Base-by-base conservation (phyloP, 768 basidiomycete species). In the Leccinum subgranulosum region DNA sequence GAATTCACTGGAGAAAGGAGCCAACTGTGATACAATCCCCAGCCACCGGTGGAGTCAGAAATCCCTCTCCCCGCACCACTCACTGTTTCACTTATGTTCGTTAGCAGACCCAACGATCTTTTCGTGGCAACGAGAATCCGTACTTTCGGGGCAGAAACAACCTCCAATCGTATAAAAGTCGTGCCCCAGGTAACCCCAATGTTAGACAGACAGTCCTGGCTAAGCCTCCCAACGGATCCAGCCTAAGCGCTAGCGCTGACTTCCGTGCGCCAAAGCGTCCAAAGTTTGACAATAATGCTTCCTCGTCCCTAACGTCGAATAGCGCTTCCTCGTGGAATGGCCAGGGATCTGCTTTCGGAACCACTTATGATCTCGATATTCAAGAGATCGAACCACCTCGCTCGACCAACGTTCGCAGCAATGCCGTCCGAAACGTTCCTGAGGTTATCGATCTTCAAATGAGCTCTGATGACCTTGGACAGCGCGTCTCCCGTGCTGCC, bases 21-120 rank as follows among this genome's bases (percentile, higher is more conserved):
- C 65, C 71, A 21, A 72, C 71, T 9, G 4, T 4, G 48, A 73
- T 72, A 63, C 0, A 10, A n/a, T 1, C 48, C 19, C 70, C 70
- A 55, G 21, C 25, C 36, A 14, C 47, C 23, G 11, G 19, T 49
- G 28, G 54, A 45, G 65, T 71, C 54, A 67, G 67, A 47, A 43
- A 41, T 25, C 11, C 2, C n/a, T 31, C 36, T 51, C 52, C 39
- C 28, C 45, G 23, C 47, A 29, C 49, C n/a, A n/a, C 49, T 50
- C 25, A 55, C 21, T 33, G 47, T 49, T 58, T 60, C 33, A 57
- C 59, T 50, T 49, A 8, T 49, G 8, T 52, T 39, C 49, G 23
- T 50, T 48, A 70, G 66, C 60, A 29, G 47, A 4, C 1, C 28
- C 60, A 43, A 29, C 47, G 36, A 17, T 8, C 17, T 46, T 3